Conservation (phyloP, 352 stramenopile species). For the Pythium phragmiticola region DNA sequence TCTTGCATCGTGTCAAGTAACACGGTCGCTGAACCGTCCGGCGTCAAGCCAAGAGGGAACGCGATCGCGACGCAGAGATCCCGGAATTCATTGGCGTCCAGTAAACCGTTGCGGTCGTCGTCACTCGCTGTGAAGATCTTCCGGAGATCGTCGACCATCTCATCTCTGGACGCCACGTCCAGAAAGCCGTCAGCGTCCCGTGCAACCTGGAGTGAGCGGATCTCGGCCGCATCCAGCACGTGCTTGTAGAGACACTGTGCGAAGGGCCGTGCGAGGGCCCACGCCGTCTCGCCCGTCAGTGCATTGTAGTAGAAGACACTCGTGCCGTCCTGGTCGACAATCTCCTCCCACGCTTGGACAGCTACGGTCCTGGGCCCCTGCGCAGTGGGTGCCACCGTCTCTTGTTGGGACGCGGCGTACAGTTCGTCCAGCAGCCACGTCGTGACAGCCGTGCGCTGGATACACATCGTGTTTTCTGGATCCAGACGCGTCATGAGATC, state of each 20-base stretch:
- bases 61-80: slow-evolving; percentile 59
- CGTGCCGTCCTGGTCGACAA: slow-evolving; percentile 23
- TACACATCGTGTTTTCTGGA: slow-evolving; percentile 55
- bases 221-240: slow-evolving; percentile 26
- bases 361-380: not conserved
- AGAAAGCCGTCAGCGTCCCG: slow-evolving; percentile 14
- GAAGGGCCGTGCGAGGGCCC: slow-evolving; percentile 44
- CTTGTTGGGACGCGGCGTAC: not conserved
- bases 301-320: slow-evolving; percentile 53
- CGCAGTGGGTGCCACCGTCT: not conserved
- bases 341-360: slow-evolving; percentile 36
- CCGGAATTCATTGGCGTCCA: slow-evolving; percentile 55
- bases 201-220: slow-evolving; percentile 15
- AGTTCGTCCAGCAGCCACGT: slow-evolving; percentile 46
- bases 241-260: slow-evolving; percentile 36
- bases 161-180: slow-evolving; percentile 20
- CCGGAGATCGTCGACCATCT: slow-evolving; percentile 47
- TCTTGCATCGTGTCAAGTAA: slow-evolving; percentile 41
- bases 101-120: slow-evolving; percentile 45
- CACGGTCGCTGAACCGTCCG: slow-evolving; percentile 1
- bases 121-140: slow-evolving; percentile 57
- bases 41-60: slow-evolving; percentile 3
- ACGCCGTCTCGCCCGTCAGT: slow-evolving; percentile 49
- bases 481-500: slow-evolving; percentile 56
- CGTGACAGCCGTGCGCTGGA: slow-evolving; percentile 51